Evolutionary conservation across 2,329 filamentous ascomycete species (phyloP).

Genomic region (Colletotrichum truncatum): DNA sequence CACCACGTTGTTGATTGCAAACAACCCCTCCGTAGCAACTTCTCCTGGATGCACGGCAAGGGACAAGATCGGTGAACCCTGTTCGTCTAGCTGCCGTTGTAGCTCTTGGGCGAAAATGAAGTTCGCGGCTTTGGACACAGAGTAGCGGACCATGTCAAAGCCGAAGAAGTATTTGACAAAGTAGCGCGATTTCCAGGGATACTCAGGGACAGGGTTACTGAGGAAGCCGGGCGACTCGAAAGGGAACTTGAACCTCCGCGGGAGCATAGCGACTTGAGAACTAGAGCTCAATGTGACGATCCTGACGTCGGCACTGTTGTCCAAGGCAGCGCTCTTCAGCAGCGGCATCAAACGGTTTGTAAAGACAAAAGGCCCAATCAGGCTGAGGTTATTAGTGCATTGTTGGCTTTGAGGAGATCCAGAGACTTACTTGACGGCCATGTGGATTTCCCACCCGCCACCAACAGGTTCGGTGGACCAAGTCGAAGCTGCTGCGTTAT

Average conservation of each 20-base stretch:
- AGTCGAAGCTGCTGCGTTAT: constrained; percentile 32
- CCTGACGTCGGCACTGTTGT: constrained; percentile 33
- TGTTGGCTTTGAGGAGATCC: no score
- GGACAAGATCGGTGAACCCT: constrained; percentile 21
- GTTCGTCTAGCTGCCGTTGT: constrained; percentile 26
- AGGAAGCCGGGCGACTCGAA: constrained; percentile 30
- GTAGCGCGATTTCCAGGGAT: constrained; percentile 28
- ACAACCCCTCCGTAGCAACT: constrained; percentile 16
- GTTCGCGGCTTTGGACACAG: constrained; percentile 34
- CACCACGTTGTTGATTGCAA: not conserved
- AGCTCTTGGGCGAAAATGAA: constrained; percentile 31
- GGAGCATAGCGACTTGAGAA: constrained; percentile 23
- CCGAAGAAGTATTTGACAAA: constrained; percentile 21
- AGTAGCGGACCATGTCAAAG: constrained; percentile 35
- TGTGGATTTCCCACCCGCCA: constrained; percentile 34
- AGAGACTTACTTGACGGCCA: constrained; percentile 35
- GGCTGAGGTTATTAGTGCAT: constrained; percentile 24
- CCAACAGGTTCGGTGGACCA: constrained; percentile 3
- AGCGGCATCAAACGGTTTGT: constrained; percentile 37
- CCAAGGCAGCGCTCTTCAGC: constrained; percentile 32
- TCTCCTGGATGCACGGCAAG: constrained; percentile 33
- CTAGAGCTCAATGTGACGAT: constrained; percentile 34
- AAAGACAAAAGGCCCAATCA: constrained; percentile 36
- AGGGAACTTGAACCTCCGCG: constrained; percentile 26
- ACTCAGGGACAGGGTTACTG: not conserved